phyloP scores from a whole-genome alignment of 2,329 filamentous ascomycete genomes.

The Cladosporium sp. region DNA sequence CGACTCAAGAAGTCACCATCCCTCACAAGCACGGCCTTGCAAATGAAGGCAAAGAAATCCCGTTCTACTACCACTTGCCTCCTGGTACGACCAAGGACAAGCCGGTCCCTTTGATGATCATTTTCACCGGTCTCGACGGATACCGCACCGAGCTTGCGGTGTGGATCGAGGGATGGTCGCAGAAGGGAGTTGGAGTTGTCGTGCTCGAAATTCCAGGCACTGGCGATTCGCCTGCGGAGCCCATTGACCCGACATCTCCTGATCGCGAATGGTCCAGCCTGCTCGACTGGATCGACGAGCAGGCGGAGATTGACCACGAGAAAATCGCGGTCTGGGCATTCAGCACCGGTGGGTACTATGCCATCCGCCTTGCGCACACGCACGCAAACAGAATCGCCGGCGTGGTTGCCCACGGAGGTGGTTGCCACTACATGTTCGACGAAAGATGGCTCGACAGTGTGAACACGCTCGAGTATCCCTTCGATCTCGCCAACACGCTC shows the following conservation, averaged over 20 bases:
- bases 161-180: slow-evolving; percentile 49
- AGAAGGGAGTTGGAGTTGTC: slow-evolving; percentile 46
- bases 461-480: slow-evolving; percentile 57
- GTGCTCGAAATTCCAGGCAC: slow-evolving; percentile 57
- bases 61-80: slow-evolving; percentile 63
- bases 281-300: slow-evolving; percentile 51
- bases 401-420: slow-evolving; percentile 52
- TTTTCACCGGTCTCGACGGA: slow-evolving; percentile 57
- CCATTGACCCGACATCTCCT: slow-evolving; percentile 44
- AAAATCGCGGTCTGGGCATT: slow-evolving; percentile 54
- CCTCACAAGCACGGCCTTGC: slow-evolving; percentile 51
- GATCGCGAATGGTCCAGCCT: slow-evolving; percentile 53
- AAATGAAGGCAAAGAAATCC: slow-evolving; percentile 54
- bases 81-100: slow-evolving; percentile 37
- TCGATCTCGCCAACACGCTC: slow-evolving; percentile 51
- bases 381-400: slow-evolving; percentile 50
- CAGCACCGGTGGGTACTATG: slow-evolving; percentile 57
- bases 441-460: slow-evolving; percentile 51
- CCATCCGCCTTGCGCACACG: slow-evolving; percentile 55
- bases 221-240: slow-evolving; percentile 50
- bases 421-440: slow-evolving; percentile 57
- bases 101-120: slow-evolving; percentile 50
- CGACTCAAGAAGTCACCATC: slow-evolving; percentile 59
- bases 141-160: slow-evolving; percentile 55
- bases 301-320: slow-evolving; percentile 44